These are phyloP conservation scores for Neoboletus magnificus DNA, from an alignment of 768 basidiomycete species.

Conservation along the genomic window DNA sequence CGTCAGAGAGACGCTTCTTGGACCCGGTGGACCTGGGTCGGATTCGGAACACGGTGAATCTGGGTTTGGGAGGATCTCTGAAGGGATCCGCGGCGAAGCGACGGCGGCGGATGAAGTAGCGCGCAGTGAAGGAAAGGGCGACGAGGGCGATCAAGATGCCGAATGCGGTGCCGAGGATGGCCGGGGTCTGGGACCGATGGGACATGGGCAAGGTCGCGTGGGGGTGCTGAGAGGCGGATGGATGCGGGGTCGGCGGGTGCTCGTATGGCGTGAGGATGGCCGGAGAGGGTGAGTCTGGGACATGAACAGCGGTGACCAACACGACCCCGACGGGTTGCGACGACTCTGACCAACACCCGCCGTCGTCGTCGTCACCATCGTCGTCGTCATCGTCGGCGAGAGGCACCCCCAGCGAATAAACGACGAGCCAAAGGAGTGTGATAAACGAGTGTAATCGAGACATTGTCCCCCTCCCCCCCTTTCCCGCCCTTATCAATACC, in stretches of 20 bases:
- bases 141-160: constrained; percentile 14
- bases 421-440: constrained; percentile 12
- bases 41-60: constrained; percentile 3
- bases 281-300: not conserved
- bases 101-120: constrained; percentile 15
- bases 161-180: constrained; percentile 17
- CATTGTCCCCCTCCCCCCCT: not conserved
- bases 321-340: not conserved
- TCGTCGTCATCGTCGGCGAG: constrained; percentile 9
- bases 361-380: not conserved
- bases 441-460: constrained; percentile 17
- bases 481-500: constrained; percentile 7
- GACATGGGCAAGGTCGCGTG: constrained; percentile 11
- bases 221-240: constrained; percentile 6
- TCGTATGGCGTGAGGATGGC: constrained; percentile 15
- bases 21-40: not conserved
- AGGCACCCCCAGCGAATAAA: constrained; percentile 2
- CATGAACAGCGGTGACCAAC: not conserved
- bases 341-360: not conserved
- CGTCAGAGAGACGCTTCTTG: constrained; percentile 25
- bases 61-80: constrained; percentile 6
- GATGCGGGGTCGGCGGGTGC: constrained; percentile 4
- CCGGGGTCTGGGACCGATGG: constrained; percentile 3
- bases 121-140: not conserved
- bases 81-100: constrained; percentile 7